Evolutionary conservation across 257 asterid genomes (phyloP), one percentile per base, ranked within the genome.

Genomic region (Salvia hispanica): DNA sequence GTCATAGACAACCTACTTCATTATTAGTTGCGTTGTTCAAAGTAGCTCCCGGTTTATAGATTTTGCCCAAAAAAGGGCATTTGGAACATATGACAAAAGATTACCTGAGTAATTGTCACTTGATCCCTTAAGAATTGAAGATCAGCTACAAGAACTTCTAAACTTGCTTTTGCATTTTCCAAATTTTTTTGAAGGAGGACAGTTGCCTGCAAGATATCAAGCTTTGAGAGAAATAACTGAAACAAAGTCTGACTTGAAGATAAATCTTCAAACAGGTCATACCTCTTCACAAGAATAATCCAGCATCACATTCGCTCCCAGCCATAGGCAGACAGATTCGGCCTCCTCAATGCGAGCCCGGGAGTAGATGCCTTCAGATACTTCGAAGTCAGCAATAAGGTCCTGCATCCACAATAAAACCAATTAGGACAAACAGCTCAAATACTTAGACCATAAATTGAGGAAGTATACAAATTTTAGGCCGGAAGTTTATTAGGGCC

Each of bases 231-330:
- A 11, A 66, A 7, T 36, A 51, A 7, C 9, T 11, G 31, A 45
- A 52, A 42, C 36, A 46, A 69, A 52, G 58, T 21, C 52, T 33
- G 65, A 50, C 39, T 48, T 14, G 37, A 64, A 71, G 67, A 75
- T 52, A 75, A 47, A 51, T 55, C 25, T 48, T 52, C 7, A 66
- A 64, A 37, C 10, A 51, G 66, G 46, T 62, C 21, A 58, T 72
- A 92, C 98, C 96, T 90, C 97, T 61, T 84, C 96, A 71, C 84
- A 83, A 40, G 97, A 85, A 79, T 92, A 92, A 78, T 90, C 95
- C 58, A 92, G 87, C 98, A 92, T 90, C 63, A 92, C 97, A 80
- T 92, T 93, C 45, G 99, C 99, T 65, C 97, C 99, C 66, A 92
- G 95, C 96, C 98, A 92, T 52, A 93, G 73, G 74, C 97, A 90